phyloP scores from a whole-genome alignment of 2,329 filamentous ascomycete genomes.

The Hypocrella siamensis region DNA sequence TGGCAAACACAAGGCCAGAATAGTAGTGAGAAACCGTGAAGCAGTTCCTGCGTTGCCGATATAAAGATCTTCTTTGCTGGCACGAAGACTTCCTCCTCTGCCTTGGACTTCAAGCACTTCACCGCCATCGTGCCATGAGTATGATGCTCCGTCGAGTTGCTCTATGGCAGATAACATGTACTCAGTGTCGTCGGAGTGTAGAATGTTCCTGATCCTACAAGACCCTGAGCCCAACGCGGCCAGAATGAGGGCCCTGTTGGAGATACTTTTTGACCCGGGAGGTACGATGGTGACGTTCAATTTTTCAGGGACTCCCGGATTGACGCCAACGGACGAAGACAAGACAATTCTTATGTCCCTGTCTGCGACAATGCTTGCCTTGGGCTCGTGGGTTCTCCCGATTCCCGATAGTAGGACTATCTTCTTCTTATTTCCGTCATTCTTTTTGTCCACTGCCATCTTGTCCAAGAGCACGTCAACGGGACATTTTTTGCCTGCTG shows the following conservation, averaged over 20 bases:
- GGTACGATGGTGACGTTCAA: conserved; percentile 65
- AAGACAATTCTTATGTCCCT: conserved; percentile 68
- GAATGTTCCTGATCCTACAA: conserved; percentile 77
- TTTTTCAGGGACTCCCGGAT: conserved; percentile 50
- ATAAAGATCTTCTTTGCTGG: conserved; percentile 65
- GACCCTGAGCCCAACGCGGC: conserved; percentile 77
- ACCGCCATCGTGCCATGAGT: conserved; percentile 90
- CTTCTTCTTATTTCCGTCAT: conserved; percentile 88
- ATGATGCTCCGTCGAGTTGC: conserved; percentile 71
- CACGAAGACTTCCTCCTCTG: conserved; percentile 71
- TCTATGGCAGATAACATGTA: conserved; percentile 91
- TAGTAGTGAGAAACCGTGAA: conserved; percentile 85
- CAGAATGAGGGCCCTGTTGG: conserved; percentile 85
- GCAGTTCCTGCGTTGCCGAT: conserved; percentile 94
- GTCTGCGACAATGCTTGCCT: conserved; percentile 81
- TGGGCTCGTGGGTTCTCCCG: conserved; percentile 72
- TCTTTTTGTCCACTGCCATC: conserved; percentile 99
- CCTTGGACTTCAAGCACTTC: conserved; percentile 79
- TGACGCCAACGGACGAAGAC: conserved; percentile 61
- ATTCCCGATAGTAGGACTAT: conserved; percentile 85
- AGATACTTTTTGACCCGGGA: conserved; percentile 94
- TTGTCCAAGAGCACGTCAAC: conserved; percentile 76
- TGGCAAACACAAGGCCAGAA: conserved; percentile 67
- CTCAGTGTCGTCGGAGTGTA: conserved; percentile 94
- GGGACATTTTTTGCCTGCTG: conserved; percentile 74